A percentile compares a stretch with the other conserved stretches of the same genome.
Conservation (phyloP, 805 yeast species). For the Hanseniaspora meyeri region DNA sequence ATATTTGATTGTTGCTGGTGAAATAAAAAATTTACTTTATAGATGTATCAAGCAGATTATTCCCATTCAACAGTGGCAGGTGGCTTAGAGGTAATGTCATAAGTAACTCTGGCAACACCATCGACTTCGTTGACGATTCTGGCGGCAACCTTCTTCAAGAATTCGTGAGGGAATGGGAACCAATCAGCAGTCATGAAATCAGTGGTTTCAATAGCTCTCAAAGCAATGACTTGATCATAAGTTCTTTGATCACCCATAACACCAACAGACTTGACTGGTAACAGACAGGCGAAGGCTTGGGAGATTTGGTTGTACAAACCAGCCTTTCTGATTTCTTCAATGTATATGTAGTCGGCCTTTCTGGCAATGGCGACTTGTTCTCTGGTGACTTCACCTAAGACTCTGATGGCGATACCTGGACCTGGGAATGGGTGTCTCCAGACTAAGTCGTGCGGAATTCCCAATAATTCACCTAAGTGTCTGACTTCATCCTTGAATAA, state of each 20-base stretch:
- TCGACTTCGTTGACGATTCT: slow-evolving; percentile 97
- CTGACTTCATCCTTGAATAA: slow-evolving; percentile 98
- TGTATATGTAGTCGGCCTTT: slow-evolving; percentile 91
- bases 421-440: slow-evolving; percentile 99
- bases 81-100: slow-evolving; percentile 97
- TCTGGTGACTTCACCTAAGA: slow-evolving; percentile 90
- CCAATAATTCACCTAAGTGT: slow-evolving; percentile 84
- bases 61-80: slow-evolving; percentile 99
- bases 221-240: slow-evolving; percentile 96
- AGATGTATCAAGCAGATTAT: slow-evolving; percentile 29
- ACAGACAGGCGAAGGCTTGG: slow-evolving; percentile 93
- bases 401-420: slow-evolving; percentile 98
- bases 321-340: slow-evolving; percentile 86
- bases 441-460: slow-evolving; percentile 90
- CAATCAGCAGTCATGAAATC: slow-evolving; percentile 99
- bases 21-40: not conserved
- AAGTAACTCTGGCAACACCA: slow-evolving; percentile 98
- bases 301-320: slow-evolving; percentile 88
- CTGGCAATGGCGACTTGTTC: slow-evolving; percentile 92
- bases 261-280: slow-evolving; percentile 98
- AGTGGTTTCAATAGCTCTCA: slow-evolving; percentile 93
- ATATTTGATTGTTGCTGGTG: no score
- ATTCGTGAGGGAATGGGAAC: slow-evolving; percentile 83
- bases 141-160: slow-evolving; percentile 84
- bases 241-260: slow-evolving; percentile 99